Conservation (phyloP, 495 filamentous ascomycete species). For the Aspergillus diversus region DNA sequence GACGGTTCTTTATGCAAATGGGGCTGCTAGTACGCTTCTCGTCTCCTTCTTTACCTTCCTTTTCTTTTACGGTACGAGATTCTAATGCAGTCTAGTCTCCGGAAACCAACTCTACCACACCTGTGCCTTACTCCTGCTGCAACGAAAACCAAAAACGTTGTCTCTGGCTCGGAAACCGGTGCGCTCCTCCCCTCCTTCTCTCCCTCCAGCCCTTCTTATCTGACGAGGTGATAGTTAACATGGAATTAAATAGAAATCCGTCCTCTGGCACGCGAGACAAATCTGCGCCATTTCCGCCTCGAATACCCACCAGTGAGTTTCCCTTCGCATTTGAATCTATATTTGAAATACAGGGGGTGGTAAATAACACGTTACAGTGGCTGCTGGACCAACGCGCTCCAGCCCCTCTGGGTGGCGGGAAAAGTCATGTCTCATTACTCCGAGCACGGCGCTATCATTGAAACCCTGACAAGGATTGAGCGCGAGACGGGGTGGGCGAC, state of each 20-base stretch:
- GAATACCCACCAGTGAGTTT: constrained; percentile 37
- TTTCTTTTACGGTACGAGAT: not conserved
- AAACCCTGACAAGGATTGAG: constrained; percentile 44
- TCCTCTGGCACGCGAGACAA: constrained; percentile 50
- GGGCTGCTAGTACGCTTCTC: constrained; percentile 37
- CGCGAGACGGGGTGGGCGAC: constrained; percentile 47
- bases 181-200: constrained; percentile 1
- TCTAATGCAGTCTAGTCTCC: constrained; percentile 28
- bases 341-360: not conserved
- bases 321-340: not conserved
- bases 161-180: constrained; percentile 29
- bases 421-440: constrained; percentile 47
- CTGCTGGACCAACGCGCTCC: constrained; percentile 51
- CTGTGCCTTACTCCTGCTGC: constrained; percentile 41
- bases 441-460: constrained; percentile 46
- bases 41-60: not conserved
- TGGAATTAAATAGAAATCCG: constrained; percentile 30
- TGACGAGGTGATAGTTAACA: not conserved
- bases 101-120: constrained; percentile 51
- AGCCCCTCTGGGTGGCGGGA: constrained; percentile 52
- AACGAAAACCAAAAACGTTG: constrained; percentile 39
- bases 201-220: too few relatives aligned
- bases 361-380: constrained; percentile 34
- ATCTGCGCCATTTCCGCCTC: constrained; percentile 51
- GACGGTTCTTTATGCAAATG: constrained; percentile 44